Base-by-base conservation (phyloP, 805 yeast genomes). In the Yarrowia sp. region DNA sequence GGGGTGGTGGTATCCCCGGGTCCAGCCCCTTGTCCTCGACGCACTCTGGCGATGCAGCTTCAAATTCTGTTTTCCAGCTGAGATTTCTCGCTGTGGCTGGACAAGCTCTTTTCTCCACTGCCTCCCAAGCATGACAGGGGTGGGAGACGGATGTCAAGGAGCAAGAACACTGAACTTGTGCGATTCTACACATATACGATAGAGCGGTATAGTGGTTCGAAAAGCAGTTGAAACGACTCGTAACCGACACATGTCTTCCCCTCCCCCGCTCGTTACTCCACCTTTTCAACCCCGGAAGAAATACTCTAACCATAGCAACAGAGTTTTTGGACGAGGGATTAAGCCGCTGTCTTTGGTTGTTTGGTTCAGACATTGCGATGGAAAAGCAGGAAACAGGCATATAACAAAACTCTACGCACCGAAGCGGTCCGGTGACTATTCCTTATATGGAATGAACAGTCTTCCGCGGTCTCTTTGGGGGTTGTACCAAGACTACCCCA, bases 241-340 rank as follows among this genome's bases (percentile, higher is more conserved):
- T 7, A 14, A 48, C 10, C 36, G 52, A 26, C 16, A 8, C 19
- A 9, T 4, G 10, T 38, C 35, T 14, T 19, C 45, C 32, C 59
- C 45, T 38, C 45, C 45, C 59, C 59, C 45, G 5, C 59, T n/a
- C 16, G 40, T 38, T 38, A 52, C 58, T 52, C 56, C 56, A 50
- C 56, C 16, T 52, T 52, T 52, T 52, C 32, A 3, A 53, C 59
- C 45, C 45, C 59, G 43, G 58, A 53, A 53, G 36, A 53, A 53
- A 53, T 53, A 53, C 59, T 53, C 45, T 53, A 53, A 38, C 14
- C 19, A 40, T 40, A 38, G 59, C 14, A 38, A 38, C 16, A 53
- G 19, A 19, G 59, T 53, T 53, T 52, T 26, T 26, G 59, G 45
- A 22, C 59, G 59, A 53, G 59, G 59, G 59, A 53, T 53, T 53